These are phyloP conservation scores for Phytophthora fragariae DNA, from an alignment of 352 stramenopile species.

Conservation along the genomic window DNA sequence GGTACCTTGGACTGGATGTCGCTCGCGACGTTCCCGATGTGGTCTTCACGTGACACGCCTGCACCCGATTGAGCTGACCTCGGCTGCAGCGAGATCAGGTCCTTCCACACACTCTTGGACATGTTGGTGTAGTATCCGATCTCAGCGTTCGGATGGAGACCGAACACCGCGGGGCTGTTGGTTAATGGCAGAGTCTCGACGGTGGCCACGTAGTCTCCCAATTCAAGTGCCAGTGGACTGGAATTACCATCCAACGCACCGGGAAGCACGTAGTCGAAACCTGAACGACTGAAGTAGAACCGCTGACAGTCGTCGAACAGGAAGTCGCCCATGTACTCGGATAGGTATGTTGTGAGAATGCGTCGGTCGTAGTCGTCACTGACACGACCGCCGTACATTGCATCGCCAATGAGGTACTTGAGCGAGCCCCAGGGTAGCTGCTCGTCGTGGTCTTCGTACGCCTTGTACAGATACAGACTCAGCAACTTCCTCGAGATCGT, in stretches of 20 bases:
- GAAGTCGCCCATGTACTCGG: slow-evolving; percentile 98
- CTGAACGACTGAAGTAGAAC: slow-evolving; percentile 94
- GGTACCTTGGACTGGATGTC: slow-evolving; percentile 95
- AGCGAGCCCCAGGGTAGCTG: slow-evolving; percentile 95
- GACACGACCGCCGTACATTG: slow-evolving; percentile 97
- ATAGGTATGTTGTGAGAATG: slow-evolving; percentile 94
- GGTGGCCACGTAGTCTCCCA: slow-evolving; percentile 83
- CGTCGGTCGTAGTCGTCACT: slow-evolving; percentile 96
- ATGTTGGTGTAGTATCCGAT: slow-evolving; percentile 97
- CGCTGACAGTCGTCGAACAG: slow-evolving; percentile 95
- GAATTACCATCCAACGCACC: slow-evolving; percentile 39
- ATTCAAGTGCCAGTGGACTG: slow-evolving; percentile 27
- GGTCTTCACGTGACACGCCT: slow-evolving; percentile 93
- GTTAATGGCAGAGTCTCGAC: slow-evolving; percentile 94
- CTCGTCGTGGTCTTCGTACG: slow-evolving; percentile 93
- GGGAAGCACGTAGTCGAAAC: slow-evolving; percentile 93
- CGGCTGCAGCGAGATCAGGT: slow-evolving; percentile 94
- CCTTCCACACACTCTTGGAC: slow-evolving; percentile 94
- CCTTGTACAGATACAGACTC: slow-evolving; percentile 94
- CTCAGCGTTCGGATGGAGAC: slow-evolving; percentile 96
- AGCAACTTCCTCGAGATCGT: slow-evolving; percentile 93
- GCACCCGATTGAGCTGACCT: slow-evolving; percentile 74
- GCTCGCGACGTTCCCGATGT: slow-evolving; percentile 90
- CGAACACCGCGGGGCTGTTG: slow-evolving; percentile 95
- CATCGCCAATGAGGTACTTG: slow-evolving; percentile 96